Percentiles rank a stretch among this genome's conserved stretches.
Conservation (phyloP, 2,329 filamentous ascomycete species). For the Phoma sp. region DNA sequence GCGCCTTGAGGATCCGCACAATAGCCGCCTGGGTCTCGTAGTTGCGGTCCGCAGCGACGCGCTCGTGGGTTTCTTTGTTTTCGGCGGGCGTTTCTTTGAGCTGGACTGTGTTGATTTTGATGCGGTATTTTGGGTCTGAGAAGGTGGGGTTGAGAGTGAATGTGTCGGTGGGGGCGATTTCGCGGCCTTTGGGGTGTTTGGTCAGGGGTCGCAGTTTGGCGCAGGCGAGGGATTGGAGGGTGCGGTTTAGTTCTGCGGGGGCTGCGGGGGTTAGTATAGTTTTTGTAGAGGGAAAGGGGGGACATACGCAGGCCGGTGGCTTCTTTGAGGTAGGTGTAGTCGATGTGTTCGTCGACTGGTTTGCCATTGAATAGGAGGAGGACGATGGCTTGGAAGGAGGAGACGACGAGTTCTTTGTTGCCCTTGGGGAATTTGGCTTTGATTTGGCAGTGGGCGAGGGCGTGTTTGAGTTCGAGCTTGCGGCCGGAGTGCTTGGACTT, state of each 20-base stretch:
- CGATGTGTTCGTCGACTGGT: constrained; percentile 67
- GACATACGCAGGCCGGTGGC: constrained; percentile 74
- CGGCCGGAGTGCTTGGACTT: constrained; percentile 87
- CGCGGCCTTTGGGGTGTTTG: constrained; percentile 85
- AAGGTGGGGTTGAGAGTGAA: constrained; percentile 85
- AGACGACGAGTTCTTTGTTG: constrained; percentile 87
- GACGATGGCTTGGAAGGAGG: constrained; percentile 89
- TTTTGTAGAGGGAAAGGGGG: background rate
- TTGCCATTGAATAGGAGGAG: constrained; percentile 87
- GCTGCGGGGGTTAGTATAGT: constrained; percentile 51
- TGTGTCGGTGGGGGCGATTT: constrained; percentile 79
- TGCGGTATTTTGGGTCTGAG: constrained; percentile 79
- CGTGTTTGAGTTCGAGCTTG: constrained; percentile 89
- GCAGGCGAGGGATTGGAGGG: constrained; percentile 92
- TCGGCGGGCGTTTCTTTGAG: constrained; percentile 95
- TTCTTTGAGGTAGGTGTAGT: constrained; percentile 77
- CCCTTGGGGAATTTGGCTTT: constrained; percentile 81
- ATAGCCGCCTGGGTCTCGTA: constrained; percentile 98
- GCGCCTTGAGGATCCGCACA: constrained; percentile 94
- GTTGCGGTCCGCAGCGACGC: constrained; percentile 86
- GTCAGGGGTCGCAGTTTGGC: constrained; percentile 83
- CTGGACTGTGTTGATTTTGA: constrained; percentile 99
- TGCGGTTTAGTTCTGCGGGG: constrained; percentile 82
- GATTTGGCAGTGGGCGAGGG: constrained; percentile 88
- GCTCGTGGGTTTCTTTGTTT: constrained; percentile 91